Base-by-base conservation (phyloP, 176 grass and related monocot genomes). In the Musa itinerans region DNA sequence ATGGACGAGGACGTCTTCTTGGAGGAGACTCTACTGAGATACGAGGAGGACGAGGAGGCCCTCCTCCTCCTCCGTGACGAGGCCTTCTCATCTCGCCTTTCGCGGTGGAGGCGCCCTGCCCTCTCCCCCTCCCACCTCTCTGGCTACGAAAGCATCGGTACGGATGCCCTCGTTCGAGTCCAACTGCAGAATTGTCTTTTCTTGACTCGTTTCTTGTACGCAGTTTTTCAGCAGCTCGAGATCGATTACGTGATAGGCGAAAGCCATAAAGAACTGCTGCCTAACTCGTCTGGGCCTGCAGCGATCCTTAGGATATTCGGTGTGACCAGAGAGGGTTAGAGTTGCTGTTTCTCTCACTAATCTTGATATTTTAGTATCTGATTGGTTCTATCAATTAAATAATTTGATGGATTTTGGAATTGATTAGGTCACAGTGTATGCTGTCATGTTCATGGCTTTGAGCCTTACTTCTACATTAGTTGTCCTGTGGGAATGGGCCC, bases 181-280 rank as follows among this genome's bases (percentile, higher is more conserved):
- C 51, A 19, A 29, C 64, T 77, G 54, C 50, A 62, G 82, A 17
- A 74, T 74, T 79, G 74, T 70, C 53, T 12, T n/a, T 70, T 54
- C 82, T 75, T 27, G 14, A n/a, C 13, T 67, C 69, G 76, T 55
- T 73, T 81, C 51, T 22, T 69, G 72, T 76, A 72, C 75, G 75
- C 86, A 98, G 90, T 88, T 74, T 98, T 98, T 85, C 90, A 98
- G 86, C 95, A 98, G 83, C 77, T 98, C 52, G 90, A 98, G 67
- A 98, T 94, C 78, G 95, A 98, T 84, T 98, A 94, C 65, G 66
- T 98, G 67, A 94, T 98, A 63, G 90, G 95, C 52, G 90, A 84
- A 82, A 93, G 90, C 72, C 90, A 87, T 54, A 98, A 86, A 84
- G 86, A 87, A 68, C 73, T 98, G 29, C 66, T 94, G 54, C 95